Percentiles rank a stretch among this genome's conserved stretches.
Conservation (phyloP, 2,329 filamentous ascomycete genomes). For the Rhinocladiella similis region DNA sequence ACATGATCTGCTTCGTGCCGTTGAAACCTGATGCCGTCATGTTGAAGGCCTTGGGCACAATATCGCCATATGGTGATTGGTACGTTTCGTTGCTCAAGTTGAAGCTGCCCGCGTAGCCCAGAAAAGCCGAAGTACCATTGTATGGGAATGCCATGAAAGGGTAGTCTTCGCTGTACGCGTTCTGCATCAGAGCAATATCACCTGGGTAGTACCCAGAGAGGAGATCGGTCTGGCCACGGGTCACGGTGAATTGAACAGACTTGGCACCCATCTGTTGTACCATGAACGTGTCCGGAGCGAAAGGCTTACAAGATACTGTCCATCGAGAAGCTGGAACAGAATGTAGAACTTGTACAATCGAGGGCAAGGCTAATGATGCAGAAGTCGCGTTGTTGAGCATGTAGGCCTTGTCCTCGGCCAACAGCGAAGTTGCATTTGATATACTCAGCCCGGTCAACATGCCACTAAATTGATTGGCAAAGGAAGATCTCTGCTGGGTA, state of each 20-base stretch:
- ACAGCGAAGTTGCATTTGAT: neutral
- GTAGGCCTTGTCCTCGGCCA: neutral
- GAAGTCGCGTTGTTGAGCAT: neutral
- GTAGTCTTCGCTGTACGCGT: conserved; percentile 6
- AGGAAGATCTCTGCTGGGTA: neutral
- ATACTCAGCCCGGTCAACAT: conserved; percentile 1
- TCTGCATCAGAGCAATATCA: conserved; percentile 2
- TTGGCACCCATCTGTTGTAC: conserved; percentile 4
- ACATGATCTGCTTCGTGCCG: conserved; percentile 5
- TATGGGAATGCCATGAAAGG: neutral
- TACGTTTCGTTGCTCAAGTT: neutral
- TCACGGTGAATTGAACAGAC: conserved; percentile 1
- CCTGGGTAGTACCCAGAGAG: conserved; percentile 6
- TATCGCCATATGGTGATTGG: neutral
- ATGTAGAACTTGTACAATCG: neutral
- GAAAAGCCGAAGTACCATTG: neutral
- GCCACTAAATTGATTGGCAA: conserved; percentile 1
- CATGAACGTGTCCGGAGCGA: conserved; percentile 4
- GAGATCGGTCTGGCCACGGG: neutral
- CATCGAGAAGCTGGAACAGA: neutral
- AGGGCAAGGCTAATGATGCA: neutral
- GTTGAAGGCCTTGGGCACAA: conserved; percentile 3
- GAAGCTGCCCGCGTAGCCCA: conserved; percentile 3
- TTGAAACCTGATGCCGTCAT: conserved; percentile 7
- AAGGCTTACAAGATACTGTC: neutral